These are phyloP conservation scores for Neospermospora avenae DNA, from an alignment of 2,329 filamentous ascomycete species.

Conservation along the genomic window DNA sequence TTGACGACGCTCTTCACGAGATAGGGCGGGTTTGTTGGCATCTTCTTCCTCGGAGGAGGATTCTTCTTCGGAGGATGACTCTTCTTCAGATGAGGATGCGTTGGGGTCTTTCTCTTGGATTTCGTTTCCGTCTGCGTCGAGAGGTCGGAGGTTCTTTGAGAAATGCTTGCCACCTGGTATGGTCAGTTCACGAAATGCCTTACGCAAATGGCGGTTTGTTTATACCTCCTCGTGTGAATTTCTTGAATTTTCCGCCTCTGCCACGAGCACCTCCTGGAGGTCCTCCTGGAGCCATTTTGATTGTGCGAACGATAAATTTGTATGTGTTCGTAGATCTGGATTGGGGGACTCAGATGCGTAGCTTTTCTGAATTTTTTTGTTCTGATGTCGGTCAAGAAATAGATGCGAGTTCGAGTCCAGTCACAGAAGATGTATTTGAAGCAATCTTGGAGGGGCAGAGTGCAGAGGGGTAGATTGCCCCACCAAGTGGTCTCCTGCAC, in stretches of 20 bases:
- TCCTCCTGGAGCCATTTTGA: conserved; percentile 49
- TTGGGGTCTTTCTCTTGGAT: conserved; percentile 72
- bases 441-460: not conserved
- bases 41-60: conserved; percentile 46
- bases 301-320: not conserved
- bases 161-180: conserved; percentile 85
- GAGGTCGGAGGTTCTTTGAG: conserved; percentile 82
- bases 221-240: conserved; percentile 86
- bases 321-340: not conserved
- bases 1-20: conserved; percentile 83
- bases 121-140: conserved; percentile 86
- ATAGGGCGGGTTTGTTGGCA: conserved; percentile 54
- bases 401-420: conserved; percentile 7
- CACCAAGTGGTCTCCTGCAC: not conserved
- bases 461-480: conserved; percentile 11
- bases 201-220: not conserved
- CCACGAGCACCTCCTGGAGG: conserved; percentile 47
- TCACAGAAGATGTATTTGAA: conserved; percentile 19
- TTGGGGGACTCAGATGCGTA: not conserved
- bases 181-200: conserved; percentile 19
- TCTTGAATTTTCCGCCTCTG: conserved; percentile 90
- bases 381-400: not conserved
- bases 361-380: not conserved
- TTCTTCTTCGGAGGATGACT: conserved; percentile 50
- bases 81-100: conserved; percentile 46